A percentile compares a stretch with the other conserved stretches of the same genome.
phyloP scores from a whole-genome alignment of 164 flowering plant species.

The Malania oleifera region DNA sequence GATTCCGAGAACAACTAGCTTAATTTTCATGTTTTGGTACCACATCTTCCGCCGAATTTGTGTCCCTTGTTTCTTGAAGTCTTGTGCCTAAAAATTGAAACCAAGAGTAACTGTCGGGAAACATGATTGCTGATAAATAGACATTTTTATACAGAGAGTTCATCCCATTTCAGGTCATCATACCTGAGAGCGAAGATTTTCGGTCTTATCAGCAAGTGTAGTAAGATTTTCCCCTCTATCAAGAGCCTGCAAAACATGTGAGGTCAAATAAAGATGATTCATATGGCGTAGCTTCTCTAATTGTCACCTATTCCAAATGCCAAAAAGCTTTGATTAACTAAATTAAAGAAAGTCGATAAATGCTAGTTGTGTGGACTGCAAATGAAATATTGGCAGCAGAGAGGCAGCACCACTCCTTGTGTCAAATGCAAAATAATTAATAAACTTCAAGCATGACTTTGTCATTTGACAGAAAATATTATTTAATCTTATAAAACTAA shows the following conservation, averaged over 20 bases:
- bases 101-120: neutral
- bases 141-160: neutral
- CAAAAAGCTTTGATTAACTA: neutral
- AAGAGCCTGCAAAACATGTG: conserved; percentile 45
- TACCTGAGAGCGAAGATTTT: conserved; percentile 61
- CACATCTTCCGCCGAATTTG: conserved; percentile 82
- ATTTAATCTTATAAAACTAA: too few relatives aligned
- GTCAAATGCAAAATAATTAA: too few relatives aligned
- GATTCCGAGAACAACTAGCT: conserved; percentile 74
- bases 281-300: neutral
- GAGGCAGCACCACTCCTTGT: too few relatives aligned
- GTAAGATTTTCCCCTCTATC: conserved; percentile 74
- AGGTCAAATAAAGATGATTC: conserved; percentile 1
- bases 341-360: neutral
- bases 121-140: neutral
- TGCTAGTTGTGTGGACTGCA: neutral
- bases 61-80: conserved; percentile 57
- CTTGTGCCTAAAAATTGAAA: conserved; percentile 59
- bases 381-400: neutral
- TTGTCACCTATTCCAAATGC: neutral
- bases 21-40: conserved; percentile 92
- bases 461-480: too few relatives aligned
- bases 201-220: conserved; percentile 63
- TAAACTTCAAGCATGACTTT: too few relatives aligned
- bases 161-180: neutral